These are phyloP conservation scores for Plasmodium vivax DNA, from an alignment of 169 alveolate genomes.

Conservation along the genomic window DNA sequence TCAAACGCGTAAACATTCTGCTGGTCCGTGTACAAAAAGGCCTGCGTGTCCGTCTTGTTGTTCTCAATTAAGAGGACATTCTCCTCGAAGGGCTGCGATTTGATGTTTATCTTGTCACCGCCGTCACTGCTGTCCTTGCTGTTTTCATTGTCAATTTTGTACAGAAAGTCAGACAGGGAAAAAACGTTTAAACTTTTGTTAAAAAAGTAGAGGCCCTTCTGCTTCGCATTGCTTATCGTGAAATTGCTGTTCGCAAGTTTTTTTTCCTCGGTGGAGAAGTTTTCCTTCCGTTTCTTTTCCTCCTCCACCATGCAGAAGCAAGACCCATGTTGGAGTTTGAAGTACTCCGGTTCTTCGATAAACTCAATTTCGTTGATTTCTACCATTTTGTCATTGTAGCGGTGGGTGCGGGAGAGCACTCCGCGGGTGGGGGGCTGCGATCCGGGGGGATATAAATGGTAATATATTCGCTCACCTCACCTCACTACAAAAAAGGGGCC, in stretches of 20 bases:
- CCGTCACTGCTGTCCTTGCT: constrained; percentile 4
- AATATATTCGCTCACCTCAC: neutral
- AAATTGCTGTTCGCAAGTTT: constrained; percentile 11
- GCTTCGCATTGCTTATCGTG: constrained; percentile 46
- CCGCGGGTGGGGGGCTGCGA: neutral
- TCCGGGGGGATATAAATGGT: neutral
- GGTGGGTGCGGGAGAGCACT: neutral
- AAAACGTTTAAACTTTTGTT: constrained; percentile 38
- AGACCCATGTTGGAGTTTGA: constrained; percentile 71
- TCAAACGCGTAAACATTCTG: constrained; percentile 53
- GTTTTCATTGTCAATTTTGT: constrained; percentile 49
- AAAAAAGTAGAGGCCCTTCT: constrained; percentile 49
- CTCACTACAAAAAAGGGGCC: neutral
- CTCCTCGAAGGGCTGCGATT: constrained; percentile 54
- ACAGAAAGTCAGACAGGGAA: constrained; percentile 63
- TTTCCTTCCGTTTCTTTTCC: constrained; percentile 34
- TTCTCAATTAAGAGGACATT: constrained; percentile 37
- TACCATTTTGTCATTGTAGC: constrained; percentile 24
- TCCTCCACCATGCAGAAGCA: constrained; percentile 52
- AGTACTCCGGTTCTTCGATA: constrained; percentile 70
- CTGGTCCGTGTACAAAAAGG: constrained; percentile 42
- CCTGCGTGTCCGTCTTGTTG: constrained; percentile 35
- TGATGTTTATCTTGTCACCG: constrained; percentile 40
- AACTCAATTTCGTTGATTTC: constrained; percentile 72
- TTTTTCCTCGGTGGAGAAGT: neutral